phyloP scores from a whole-genome alignment of 177 flowering plant species.

The Vitis hybrid region DNA sequence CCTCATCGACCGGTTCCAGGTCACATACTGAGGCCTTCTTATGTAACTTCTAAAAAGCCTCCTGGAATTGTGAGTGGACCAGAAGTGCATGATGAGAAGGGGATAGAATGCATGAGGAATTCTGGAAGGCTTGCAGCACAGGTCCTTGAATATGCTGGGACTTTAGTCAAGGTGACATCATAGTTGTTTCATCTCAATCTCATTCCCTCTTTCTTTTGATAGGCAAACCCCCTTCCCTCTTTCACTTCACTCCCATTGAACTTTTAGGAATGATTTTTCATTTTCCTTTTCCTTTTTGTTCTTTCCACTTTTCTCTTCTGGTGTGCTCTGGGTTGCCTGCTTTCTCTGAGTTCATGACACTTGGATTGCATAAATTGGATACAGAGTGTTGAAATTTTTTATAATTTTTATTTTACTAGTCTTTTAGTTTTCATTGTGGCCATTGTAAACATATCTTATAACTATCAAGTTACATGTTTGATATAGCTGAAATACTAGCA shows the following conservation, averaged over 20 bases:
- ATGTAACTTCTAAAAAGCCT: slow-evolving; percentile 51
- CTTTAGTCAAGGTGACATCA: slow-evolving; percentile 76
- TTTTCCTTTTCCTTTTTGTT: too few species aligned
- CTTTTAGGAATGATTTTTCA: too few species aligned
- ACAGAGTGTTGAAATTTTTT: not conserved
- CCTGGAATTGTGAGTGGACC: slow-evolving; percentile 76
- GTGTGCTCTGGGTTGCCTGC: not conserved
- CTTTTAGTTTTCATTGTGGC: not conserved
- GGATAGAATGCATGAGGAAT: slow-evolving; percentile 90
- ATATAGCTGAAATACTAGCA: too few species aligned
- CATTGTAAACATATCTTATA: not conserved
- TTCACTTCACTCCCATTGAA: too few species aligned
- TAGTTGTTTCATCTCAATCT: not conserved
- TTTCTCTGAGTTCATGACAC: not conserved
- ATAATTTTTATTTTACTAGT: not conserved
- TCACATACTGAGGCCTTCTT: slow-evolving; percentile 76
- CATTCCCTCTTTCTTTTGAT: too few species aligned
- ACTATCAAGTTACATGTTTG: too few species aligned
- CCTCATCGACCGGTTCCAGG: slow-evolving; percentile 79
- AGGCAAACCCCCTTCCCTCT: too few species aligned
- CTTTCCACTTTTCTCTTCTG: too few species aligned
- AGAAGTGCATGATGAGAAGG: slow-evolving; percentile 82
- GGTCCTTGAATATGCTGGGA: slow-evolving; percentile 92
- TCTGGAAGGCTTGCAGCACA: slow-evolving; percentile 91
- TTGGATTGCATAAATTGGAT: not conserved